phyloP scores from a whole-genome alignment of 805 yeast genomes.

The Barnettozyma pratensis region DNA sequence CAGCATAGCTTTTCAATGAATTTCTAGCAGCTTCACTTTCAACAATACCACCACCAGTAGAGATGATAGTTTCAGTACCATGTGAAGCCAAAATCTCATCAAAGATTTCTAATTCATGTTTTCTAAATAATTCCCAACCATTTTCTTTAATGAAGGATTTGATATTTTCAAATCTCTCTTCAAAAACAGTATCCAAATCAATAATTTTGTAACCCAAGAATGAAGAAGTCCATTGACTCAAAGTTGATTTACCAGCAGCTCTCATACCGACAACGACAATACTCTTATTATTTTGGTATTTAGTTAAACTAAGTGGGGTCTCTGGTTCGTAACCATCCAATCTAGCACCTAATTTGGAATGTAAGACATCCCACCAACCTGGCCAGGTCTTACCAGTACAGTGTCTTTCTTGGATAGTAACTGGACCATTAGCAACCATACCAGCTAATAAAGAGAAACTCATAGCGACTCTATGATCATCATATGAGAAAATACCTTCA shows the following conservation, averaged over 20 bases:
- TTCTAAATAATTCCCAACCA: constrained; percentile 90
- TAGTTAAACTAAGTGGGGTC: constrained; percentile 15
- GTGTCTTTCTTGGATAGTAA: constrained; percentile 74
- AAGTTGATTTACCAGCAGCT: constrained; percentile 92
- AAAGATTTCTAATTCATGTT: constrained; percentile 54
- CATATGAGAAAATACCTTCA: constrained; percentile 70
- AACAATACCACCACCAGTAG: constrained; percentile 97
- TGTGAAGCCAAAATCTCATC: constrained; percentile 38
- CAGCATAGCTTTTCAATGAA: constrained; percentile 48
- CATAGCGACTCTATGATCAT: constrained; percentile 98
- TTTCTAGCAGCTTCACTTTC: constrained; percentile 68
- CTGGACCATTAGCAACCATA: constrained; percentile 46
- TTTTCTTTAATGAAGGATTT: constrained; percentile 52
- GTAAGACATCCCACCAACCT: constrained; percentile 98
- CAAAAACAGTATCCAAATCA: constrained; percentile 76
- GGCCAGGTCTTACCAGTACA: constrained; percentile 99
- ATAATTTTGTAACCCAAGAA: constrained; percentile 60
- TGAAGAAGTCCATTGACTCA: constrained; percentile 73
- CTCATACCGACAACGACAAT: constrained; percentile 93
- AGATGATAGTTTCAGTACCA: constrained; percentile 53
- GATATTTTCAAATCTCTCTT: constrained; percentile 46
- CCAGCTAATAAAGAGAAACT: constrained; percentile 87
- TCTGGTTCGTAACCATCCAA: constrained; percentile 68
- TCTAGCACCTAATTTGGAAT: constrained; percentile 54
- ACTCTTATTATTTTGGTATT: constrained; percentile 36